These are phyloP conservation scores for Geotrichum macrosporum DNA, from an alignment of 1,139 yeast genomes.

Conservation along the genomic window DNA sequence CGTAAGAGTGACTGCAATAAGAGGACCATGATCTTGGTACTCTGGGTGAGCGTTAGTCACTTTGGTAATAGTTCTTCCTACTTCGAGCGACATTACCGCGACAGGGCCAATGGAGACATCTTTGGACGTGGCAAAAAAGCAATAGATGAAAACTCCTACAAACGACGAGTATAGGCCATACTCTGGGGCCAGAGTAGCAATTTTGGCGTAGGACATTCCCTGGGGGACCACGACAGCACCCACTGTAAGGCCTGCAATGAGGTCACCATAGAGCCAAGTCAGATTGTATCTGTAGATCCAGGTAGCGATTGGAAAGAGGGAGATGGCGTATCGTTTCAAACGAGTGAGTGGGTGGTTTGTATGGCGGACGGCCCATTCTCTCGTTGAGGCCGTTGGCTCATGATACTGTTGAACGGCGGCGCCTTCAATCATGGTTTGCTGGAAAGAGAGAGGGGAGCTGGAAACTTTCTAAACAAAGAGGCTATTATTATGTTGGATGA, in stretches of 20 bases:
- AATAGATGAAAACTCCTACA: constrained; percentile 83
- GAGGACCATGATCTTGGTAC: constrained; percentile 40
- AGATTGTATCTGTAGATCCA: constrained; percentile 85
- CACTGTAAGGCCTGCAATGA: constrained; percentile 88
- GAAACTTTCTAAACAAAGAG: too few relatives aligned
- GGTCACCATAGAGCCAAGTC: constrained; percentile 75
- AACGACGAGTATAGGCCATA: constrained; percentile 90
- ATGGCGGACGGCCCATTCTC: constrained; percentile 2
- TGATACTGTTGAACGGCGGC: constrained; percentile 4
- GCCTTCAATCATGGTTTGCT: too few relatives aligned
- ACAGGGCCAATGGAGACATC: constrained; percentile 97
- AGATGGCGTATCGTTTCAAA: constrained; percentile 45
- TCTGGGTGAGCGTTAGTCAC: constrained; percentile 53
- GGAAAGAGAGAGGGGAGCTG: too few relatives aligned
- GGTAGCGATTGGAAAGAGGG: constrained; percentile 69
- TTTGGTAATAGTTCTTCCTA: constrained; percentile 66
- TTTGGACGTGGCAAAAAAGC: constrained; percentile 89
- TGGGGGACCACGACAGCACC: constrained; percentile 94
- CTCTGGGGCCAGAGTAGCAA: constrained; percentile 77
- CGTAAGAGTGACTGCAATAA: constrained; percentile 73
- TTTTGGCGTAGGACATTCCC: constrained; percentile 88
- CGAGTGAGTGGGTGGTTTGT: constrained; percentile 5
- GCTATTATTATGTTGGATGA: too few relatives aligned
- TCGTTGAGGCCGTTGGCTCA: constrained; percentile 7
- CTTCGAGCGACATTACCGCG: constrained; percentile 90